Percentiles rank a stretch among this genome's conserved stretches.
Conservation (phyloP, 2,329 filamentous ascomycete species). For the Aspergillus fumigatus region DNA sequence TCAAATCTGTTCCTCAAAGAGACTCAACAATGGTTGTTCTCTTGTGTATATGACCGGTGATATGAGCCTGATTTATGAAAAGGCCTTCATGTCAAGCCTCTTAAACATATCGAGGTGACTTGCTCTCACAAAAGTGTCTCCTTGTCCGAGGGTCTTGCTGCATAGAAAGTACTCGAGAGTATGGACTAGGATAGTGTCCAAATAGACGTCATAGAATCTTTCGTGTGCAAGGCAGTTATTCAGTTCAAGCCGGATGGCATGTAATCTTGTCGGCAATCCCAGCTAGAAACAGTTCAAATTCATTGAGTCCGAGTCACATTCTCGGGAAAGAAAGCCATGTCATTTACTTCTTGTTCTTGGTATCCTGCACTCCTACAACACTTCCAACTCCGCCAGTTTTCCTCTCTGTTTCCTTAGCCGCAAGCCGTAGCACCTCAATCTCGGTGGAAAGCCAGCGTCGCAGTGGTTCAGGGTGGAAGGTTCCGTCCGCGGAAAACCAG, state of each 20-base stretch:
- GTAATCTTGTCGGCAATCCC: background rate
- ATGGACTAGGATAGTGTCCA: background rate
- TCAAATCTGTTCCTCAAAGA: background rate
- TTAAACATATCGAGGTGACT: background rate
- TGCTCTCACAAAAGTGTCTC: background rate
- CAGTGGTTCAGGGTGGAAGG: conserved; percentile 57
- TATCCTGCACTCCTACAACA: conserved; percentile 14
- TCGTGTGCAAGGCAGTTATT: background rate
- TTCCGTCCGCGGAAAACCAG: conserved; percentile 57
- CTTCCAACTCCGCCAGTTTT: conserved; percentile 23
- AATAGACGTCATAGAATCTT: background rate
- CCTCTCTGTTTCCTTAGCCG: conserved; percentile 37
- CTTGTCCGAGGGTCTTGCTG: background rate
- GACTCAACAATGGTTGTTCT: background rate
- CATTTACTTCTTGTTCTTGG: conserved; percentile 13
- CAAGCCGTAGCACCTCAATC: conserved; percentile 51
- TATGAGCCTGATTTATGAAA: background rate
- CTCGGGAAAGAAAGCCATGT: background rate
- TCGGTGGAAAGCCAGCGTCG: conserved; percentile 58
- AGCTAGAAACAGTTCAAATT: background rate
- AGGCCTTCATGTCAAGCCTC: background rate
- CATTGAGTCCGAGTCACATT: background rate
- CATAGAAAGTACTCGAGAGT: background rate
- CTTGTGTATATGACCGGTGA: background rate
- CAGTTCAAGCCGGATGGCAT: too few relatives aligned